Percentiles rank a stretch among this genome's conserved stretches.
phyloP scores from a whole-genome alignment of 2,329 filamentous ascomycete genomes.

The Fusarium oligoseptatum region DNA sequence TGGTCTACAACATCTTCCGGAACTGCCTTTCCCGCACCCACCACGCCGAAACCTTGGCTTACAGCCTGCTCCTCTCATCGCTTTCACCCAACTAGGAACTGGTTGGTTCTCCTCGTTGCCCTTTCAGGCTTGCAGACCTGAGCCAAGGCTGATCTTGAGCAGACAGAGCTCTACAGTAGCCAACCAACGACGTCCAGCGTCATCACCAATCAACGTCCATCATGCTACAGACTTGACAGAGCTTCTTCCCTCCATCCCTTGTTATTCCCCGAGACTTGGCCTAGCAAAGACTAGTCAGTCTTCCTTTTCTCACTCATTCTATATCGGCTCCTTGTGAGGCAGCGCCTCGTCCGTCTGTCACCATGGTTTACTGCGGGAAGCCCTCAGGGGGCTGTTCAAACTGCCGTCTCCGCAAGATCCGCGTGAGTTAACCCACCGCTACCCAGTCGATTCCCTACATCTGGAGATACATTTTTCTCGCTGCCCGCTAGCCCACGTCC shows the following conservation, averaged over 20 bases:
- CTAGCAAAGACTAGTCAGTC: conserved; percentile 1
- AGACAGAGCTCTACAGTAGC: background rate
- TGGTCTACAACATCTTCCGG: background rate
- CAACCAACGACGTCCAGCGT: background rate
- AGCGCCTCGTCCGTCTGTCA: conserved; percentile 11
- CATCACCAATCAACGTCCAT: conserved; percentile 24
- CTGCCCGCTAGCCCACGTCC: background rate
- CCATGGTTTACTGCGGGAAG: conserved; percentile 70
- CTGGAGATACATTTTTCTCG: conserved; percentile 3
- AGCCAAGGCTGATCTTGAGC: conserved; percentile 9
- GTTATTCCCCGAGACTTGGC: conserved; percentile 4
- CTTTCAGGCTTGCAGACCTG: conserved; percentile 1
- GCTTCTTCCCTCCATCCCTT: conserved; percentile 14
- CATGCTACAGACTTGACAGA: conserved; percentile 38
- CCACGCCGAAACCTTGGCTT: background rate
- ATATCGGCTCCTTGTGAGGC: background rate
- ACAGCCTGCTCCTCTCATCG: background rate
- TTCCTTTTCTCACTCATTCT: background rate
- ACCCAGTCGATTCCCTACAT: background rate
- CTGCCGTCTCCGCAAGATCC: conserved; percentile 68
- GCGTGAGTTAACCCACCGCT: conserved; percentile 56
- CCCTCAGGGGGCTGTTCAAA: conserved; percentile 69
- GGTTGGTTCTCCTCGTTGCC: background rate
- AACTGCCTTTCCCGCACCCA: background rate
- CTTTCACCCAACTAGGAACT: background rate